These are phyloP conservation scores for Cichorium intybus DNA, from an alignment of 140 eudicot species.

Conservation along the genomic window DNA sequence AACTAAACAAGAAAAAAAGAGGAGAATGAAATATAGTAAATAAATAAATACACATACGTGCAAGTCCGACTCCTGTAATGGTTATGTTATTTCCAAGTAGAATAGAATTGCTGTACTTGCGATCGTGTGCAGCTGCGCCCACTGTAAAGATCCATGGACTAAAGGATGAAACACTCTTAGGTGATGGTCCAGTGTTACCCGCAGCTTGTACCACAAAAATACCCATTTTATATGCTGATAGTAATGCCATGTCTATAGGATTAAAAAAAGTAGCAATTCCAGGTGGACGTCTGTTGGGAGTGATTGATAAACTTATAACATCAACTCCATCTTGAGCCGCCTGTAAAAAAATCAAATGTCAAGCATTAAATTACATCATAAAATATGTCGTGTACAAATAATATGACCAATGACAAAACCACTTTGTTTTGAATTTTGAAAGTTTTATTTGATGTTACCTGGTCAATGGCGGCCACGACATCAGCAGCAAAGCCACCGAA, in stretches of 20 bases:
- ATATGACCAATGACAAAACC: background rate
- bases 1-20: background rate
- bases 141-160: constrained; percentile 99
- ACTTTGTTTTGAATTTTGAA: background rate
- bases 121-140: constrained; percentile 95
- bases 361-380: background rate
- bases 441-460: constrained; percentile 42
- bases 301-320: constrained; percentile 82
- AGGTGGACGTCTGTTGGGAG: constrained; percentile 99
- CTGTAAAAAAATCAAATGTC: constrained; percentile 34
- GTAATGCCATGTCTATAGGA: constrained; percentile 94
- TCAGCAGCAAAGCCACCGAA: constrained; percentile 99
- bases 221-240: constrained; percentile 83
- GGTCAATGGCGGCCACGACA: constrained; percentile 99
- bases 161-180: constrained; percentile 84
- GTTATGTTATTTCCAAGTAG: constrained; percentile 75
- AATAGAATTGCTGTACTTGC: constrained; percentile 75
- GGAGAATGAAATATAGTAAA: background rate
- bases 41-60: constrained; percentile 56
- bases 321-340: constrained; percentile 99
- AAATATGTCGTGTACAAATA: no score
- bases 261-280: constrained; percentile 94
- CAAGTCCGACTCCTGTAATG: constrained; percentile 94
- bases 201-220: constrained; percentile 98
- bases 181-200: constrained; percentile 96